phyloP scores from a whole-genome alignment of 2,329 filamentous ascomycete genomes.

The Penicillium polonicum region DNA sequence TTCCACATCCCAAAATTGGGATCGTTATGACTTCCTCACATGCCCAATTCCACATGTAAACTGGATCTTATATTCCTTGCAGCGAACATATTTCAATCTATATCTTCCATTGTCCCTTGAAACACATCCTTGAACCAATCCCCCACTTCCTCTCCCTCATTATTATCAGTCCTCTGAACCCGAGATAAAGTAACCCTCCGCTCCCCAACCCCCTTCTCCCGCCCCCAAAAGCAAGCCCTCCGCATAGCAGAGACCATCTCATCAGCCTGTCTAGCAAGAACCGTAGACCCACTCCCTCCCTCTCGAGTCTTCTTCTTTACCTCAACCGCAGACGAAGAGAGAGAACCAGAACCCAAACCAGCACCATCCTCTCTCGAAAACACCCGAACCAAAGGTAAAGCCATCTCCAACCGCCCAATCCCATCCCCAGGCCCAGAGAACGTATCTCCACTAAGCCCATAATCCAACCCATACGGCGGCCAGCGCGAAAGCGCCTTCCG shows the following conservation, averaged over 20 bases:
- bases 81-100: neutral
- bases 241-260: conserved; percentile 46
- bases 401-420: conserved; percentile 28
- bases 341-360: neutral
- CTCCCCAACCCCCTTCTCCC: conserved; percentile 41
- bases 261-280: conserved; percentile 39
- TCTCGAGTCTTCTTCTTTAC: neutral
- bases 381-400: conserved; percentile 35
- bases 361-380: conserved; percentile 15
- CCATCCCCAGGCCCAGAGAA: conserved; percentile 17
- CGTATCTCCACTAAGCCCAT: conserved; percentile 24
- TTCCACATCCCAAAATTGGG: neutral
- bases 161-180: neutral
- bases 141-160: conserved; percentile 7
- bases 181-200: conserved; percentile 31
- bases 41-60: neutral
- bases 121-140: conserved; percentile 16
- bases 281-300: conserved; percentile 14
- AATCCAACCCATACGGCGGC: conserved; percentile 42
- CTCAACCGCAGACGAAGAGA: neutral
- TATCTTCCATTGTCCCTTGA: conserved; percentile 6
- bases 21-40: neutral
- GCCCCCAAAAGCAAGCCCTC: conserved; percentile 45
- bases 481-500: conserved; percentile 41
- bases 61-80: no score